Base-by-base conservation (phyloP, 2,329 filamentous ascomycete genomes). In the Fusarium sp. region DNA sequence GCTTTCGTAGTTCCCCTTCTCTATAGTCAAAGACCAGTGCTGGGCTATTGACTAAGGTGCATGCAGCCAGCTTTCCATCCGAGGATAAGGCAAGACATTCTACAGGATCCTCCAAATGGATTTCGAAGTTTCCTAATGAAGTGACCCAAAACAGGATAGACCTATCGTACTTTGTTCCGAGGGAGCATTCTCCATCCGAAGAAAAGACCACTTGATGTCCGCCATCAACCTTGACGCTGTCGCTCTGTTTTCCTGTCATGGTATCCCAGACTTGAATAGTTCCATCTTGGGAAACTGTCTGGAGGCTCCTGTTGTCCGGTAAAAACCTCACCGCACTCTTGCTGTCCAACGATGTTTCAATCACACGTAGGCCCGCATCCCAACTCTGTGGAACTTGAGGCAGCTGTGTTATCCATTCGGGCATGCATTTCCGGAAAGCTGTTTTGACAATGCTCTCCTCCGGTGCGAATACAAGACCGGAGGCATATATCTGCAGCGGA, bases 401-500 rank as follows among this genome's bases (percentile, higher is more conserved):
- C 1, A 23, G 2, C 6, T 27, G 41, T 9, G 11, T 20, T 16
- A 62, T 62, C 59, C 59, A 62, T 7, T 14, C 8, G 11, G 41
- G 59, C 1, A 27, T 6, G 10, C 4, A 34, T 6, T 37, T 37
- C 10, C 3, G 9, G 16, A 62, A 62, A 50, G 59, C 2, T 9
- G 8, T 6, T 20, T 5, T 35, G 20, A 62, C 8, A 5, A 62
- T 37, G 20, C 59, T 62, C 16, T 27, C 3, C 2, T 27, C 2
- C 1, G 59, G 59, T 2, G 59, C 41, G 14, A 50, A 62, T 6
- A 35, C 41, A 9, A 62, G 18, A 0, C 35, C 59, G 3, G 59
- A 62, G 11, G 41, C 20, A 6, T 62, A 62, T 20, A 62, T 20
- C 41, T 62, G 59, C 6, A 62, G 59, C 9, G 59, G 59, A 14